Conservation (phyloP, 805 yeast genomes). For the Metschnikowia gelsemii region DNA sequence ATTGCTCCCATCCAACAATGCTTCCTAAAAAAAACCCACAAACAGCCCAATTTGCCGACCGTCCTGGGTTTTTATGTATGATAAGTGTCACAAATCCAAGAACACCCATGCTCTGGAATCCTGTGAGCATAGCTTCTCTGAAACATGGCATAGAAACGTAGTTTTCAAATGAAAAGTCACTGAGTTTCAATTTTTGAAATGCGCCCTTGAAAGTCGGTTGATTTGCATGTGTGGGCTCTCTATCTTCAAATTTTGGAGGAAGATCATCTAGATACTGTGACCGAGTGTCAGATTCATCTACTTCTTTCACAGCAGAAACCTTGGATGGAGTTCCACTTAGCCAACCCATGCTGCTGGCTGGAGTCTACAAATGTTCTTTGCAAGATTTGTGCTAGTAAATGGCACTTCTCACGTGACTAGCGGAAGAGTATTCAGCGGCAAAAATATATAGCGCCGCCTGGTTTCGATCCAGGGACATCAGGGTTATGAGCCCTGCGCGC, state of each 20-base stretch:
- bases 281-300: conserved; percentile 22
- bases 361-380: neutral
- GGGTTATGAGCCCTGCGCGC: conserved; percentile 99
- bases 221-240: conserved; percentile 21
- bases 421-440: conserved; percentile 2
- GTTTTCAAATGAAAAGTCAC: conserved; percentile 53
- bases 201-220: conserved; percentile 36
- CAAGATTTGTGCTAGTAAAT: neutral
- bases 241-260: conserved; percentile 51
- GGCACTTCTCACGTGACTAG: conserved; percentile 8
- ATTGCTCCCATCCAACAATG: conserved; percentile 89
- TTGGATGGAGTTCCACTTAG: conserved; percentile 40
- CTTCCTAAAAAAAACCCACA: conserved; percentile 80
- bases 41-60: conserved; percentile 78
- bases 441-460: conserved; percentile 76
- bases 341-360: conserved; percentile 38
- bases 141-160: conserved; percentile 70
- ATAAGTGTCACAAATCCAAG: conserved; percentile 65
- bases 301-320: conserved; percentile 36
- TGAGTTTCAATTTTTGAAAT: conserved; percentile 38
- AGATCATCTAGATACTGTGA: conserved; percentile 47
- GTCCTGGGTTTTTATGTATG: conserved; percentile 59
- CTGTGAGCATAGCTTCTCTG: conserved; percentile 74
- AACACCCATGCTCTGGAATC: conserved; percentile 70
- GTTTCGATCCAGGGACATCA: conserved; percentile 97